Percentiles rank a stretch among this genome's conserved stretches.
Evolutionary conservation across 1,284 basidiomycete genomes (phyloP).

Genomic region (Ustilago sp.): DNA sequence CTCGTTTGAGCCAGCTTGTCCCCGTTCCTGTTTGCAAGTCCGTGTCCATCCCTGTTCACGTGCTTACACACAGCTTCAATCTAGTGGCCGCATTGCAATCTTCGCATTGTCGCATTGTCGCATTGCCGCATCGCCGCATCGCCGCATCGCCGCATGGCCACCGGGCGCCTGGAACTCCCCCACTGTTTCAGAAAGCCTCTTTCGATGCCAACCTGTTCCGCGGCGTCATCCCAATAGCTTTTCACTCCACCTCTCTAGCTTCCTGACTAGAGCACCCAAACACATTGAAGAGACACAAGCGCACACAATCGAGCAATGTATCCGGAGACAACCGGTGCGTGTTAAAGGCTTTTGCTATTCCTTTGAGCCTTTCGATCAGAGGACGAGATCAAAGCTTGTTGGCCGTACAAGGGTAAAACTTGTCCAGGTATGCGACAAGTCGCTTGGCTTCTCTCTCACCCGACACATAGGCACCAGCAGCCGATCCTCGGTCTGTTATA

Average conservation of each 20-base stretch:
- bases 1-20: not conserved
- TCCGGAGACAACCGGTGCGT: not conserved
- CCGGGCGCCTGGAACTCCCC: not conserved
- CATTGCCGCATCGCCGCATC: not conserved
- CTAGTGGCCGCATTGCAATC: not conserved
- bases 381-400: slow-evolving; percentile 37
- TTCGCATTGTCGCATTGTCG: not conserved
- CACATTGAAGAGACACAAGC: not conserved
- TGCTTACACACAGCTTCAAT: not conserved
- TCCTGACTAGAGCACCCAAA: not conserved
- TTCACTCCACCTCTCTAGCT: not conserved
- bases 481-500: slow-evolving; percentile 69
- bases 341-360: not conserved
- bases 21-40: not conserved
- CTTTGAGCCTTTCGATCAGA: not conserved
- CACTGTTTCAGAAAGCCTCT: not conserved
- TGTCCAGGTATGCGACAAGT: slow-evolving; percentile 45
- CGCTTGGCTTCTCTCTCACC: slow-evolving; percentile 70
- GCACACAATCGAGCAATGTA: not conserved
- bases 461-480: slow-evolving; percentile 71
- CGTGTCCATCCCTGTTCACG: not conserved
- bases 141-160: not conserved
- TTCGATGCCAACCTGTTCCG: not conserved
- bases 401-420: slow-evolving; percentile 24
- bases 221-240: not conserved